phyloP scores from a whole-genome alignment of 805 yeast species.

The Candida takata region DNA sequence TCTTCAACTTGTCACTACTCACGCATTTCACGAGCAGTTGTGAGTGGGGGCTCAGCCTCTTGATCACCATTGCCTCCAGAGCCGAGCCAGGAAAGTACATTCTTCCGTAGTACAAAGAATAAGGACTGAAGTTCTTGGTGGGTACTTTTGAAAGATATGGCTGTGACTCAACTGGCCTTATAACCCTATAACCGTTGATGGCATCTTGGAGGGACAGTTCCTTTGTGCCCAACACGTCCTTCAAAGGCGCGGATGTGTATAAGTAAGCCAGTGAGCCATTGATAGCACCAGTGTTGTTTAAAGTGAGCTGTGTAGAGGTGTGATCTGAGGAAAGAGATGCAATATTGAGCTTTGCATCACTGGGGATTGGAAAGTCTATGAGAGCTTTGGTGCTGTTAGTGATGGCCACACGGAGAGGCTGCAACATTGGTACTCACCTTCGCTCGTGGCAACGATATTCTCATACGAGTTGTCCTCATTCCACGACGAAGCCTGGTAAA shows the following conservation, averaged over 20 bases:
- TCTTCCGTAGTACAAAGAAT: constrained; percentile 68
- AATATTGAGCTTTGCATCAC: constrained; percentile 55
- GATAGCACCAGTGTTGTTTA: constrained; percentile 56
- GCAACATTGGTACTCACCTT: constrained; percentile 15
- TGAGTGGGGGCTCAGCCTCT: constrained; percentile 48
- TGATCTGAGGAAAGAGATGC: constrained; percentile 63
- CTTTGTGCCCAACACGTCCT: constrained; percentile 42
- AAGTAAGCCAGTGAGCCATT: constrained; percentile 82
- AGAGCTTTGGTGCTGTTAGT: constrained; percentile 29
- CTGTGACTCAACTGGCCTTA: constrained; percentile 41
- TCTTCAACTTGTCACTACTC: constrained; percentile 51
- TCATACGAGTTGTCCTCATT: constrained; percentile 71
- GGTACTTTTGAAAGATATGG: constrained; percentile 16
- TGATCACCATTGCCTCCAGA: constrained; percentile 79
- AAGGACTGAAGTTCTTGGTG: constrained; percentile 9
- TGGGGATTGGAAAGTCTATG: constrained; percentile 68
- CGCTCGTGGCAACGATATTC: constrained; percentile 65
- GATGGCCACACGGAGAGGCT: no score
- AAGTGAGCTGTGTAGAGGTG: constrained; percentile 66
- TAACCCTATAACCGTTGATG: constrained; percentile 57
- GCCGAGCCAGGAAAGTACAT: constrained; percentile 84
- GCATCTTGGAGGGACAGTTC: constrained; percentile 57
- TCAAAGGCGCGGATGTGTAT: constrained; percentile 57
- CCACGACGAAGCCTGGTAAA: constrained; percentile 69
- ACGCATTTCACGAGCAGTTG: constrained; percentile 72